A percentile compares a stretch with the other conserved stretches of the same genome.
Conservation (phyloP, 2,329 filamentous ascomycete species). For the Diplodia corticola region DNA sequence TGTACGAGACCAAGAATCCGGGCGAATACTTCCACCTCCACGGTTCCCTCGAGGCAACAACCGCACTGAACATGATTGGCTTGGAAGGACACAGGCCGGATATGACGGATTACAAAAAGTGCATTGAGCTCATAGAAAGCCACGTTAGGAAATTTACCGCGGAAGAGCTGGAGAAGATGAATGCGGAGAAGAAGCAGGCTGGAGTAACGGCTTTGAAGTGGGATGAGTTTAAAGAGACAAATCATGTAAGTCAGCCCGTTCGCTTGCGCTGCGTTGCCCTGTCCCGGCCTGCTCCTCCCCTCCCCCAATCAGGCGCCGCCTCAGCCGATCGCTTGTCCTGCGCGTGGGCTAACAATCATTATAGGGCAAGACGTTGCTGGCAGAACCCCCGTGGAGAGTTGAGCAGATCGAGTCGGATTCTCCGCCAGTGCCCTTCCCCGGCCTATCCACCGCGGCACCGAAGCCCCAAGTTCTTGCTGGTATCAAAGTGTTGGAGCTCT, state of each 20-base stretch:
- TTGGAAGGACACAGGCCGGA: constrained; percentile 62
- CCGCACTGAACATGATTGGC: constrained; percentile 69
- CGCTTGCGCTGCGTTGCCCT: no score
- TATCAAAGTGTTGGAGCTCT: constrained; percentile 72
- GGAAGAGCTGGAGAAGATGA: constrained; percentile 45
- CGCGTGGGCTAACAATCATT: constrained; percentile 24
- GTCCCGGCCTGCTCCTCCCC: no score
- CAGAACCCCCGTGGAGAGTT: constrained; percentile 51
- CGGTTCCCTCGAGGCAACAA: constrained; percentile 70
- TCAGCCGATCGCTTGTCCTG: background rate
- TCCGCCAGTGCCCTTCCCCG: constrained; percentile 50
- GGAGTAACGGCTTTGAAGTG: constrained; percentile 45
- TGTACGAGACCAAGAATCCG: constrained; percentile 66
- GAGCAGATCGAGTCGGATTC: constrained; percentile 53
- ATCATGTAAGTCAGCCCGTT: constrained; percentile 43
- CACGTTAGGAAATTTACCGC: constrained; percentile 43
- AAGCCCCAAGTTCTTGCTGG: constrained; percentile 52
- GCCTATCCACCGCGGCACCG: constrained; percentile 39
- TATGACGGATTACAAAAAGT: constrained; percentile 50
- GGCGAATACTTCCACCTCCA: constrained; percentile 75
- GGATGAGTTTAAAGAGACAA: constrained; percentile 42
- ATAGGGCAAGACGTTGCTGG: constrained; percentile 43
- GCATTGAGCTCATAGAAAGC: constrained; percentile 44
- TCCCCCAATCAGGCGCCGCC: no score
- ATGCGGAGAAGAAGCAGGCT: constrained; percentile 43